Base-by-base conservation (phyloP, 768 basidiomycete genomes). In the Hydnum rufescens region DNA sequence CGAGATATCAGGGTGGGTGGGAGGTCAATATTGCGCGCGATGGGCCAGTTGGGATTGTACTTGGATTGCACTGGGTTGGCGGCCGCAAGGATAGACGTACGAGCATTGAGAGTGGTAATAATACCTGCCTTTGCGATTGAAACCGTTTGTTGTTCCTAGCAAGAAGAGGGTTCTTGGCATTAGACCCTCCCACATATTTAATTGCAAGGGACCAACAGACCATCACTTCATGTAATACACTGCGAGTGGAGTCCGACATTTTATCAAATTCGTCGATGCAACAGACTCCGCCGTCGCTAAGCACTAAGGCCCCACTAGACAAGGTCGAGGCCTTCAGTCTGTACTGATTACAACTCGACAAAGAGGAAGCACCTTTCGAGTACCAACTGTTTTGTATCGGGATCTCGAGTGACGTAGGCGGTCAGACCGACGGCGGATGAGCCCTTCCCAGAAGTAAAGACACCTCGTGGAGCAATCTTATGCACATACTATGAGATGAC, bases 341-440 rank as follows among this genome's bases (percentile, higher is more conserved):
- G 51, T n/a, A n/a, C n/a, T n/a, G n/a, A n/a, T n/a, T n/a, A 42
- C 25, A 26, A 25, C 13, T n/a, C 16, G 42, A 18, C 4, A 6
- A 26, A 23, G 32, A 3, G 32, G 42, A 28, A 19, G 42, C 54
- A 82, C 92, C 89, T 92, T 62, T 99, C 93, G 49, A 99, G 72
- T 5, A 99, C 95, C 26, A 99, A 77, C 62, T 97, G 95, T 67
- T 95, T 97, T 32, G 89, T 88, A 64, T 99, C 95, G 2, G 93
- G 90, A 65, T 99, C 95, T 47, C 95, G 77, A 26, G 95, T 99
- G 30, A 99, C 86, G 65, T 99, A 99, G 0, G 95, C 95, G 1
- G 95, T 99, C 60, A 99, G 69, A 75, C 95, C 95, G 55, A 99
- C 95, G 18, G 95, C 95, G 0, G 93, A 96, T 4, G 92, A 96